Evolutionary conservation across 352 stramenopile species (phyloP), one percentile per base, ranked within the genome.

Genomic region (Globisporangium megalacanthum): DNA sequence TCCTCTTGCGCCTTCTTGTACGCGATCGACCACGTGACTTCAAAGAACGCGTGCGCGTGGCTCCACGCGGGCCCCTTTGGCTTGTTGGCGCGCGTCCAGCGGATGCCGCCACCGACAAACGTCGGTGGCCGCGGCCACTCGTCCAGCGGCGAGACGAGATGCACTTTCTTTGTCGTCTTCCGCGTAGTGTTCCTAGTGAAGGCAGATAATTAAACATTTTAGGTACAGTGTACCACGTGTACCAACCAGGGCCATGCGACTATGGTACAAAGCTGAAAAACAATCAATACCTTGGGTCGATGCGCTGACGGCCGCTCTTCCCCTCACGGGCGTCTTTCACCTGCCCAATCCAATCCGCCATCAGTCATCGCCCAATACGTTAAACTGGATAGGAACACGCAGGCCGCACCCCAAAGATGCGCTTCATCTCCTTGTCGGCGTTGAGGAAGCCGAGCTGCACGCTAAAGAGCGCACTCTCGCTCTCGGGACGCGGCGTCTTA

Each of bases 1-100:
- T 94, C 82, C 45, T 88, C 78, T 74, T 94, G 83, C 4, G 76
- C 79, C 78, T 94, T 94, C 62, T 94, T 91, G 74, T 94, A 94
- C 44, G 79, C 78, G 48, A 91, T 89, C 5, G 85, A 94, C 81
- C 81, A 92, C 47, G 80, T 86, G 63, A 94, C 74, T 57, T 94
- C 79, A 59, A 88, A 93, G 69, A 92, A 94, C 46, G 83, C 76
- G 65, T 75, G 87, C 36, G 81, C 52, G 22, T 72, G 77, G 57
- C 78, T 90, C 85, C 85, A 94, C 13, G 64, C 69, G 49, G 67
- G 36, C 47, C 76, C 82, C 22, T 73, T 72, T 0, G 83, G 85
- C 41, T 91, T 91, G 61, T 92, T 88, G 14, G 80, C 77, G 20
- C 82, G 80, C 17, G 82, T 92, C 84, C 84, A 94, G 37, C 84